These are phyloP conservation scores for Botryotinia narcissicola DNA, from an alignment of 2,329 filamentous ascomycete genomes.

Conservation along the genomic window DNA sequence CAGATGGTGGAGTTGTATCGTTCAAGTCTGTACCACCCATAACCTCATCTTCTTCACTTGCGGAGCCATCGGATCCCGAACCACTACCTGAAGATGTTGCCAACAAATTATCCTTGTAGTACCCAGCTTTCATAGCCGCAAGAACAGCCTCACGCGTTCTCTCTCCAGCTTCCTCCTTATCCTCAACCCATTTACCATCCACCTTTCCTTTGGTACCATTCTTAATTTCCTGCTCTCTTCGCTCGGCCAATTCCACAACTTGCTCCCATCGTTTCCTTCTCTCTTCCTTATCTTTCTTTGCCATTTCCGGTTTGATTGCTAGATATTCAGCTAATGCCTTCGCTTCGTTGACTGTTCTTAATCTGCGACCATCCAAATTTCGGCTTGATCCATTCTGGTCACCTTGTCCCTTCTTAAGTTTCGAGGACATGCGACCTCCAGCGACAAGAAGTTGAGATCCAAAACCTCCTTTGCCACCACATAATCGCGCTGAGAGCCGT, in stretches of 20 bases:
- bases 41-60: constrained; percentile 37
- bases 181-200: constrained; percentile 92
- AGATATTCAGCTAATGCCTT: constrained; percentile 94
- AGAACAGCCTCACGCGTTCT: constrained; percentile 75
- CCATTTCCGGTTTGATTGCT: constrained; percentile 96
- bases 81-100: constrained; percentile 42
- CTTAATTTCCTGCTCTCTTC: constrained; percentile 77
- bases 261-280: constrained; percentile 82
- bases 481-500: constrained; percentile 73
- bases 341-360: constrained; percentile 91
- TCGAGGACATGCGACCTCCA: constrained; percentile 96
- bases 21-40: constrained; percentile 36
- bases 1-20: constrained; percentile 50
- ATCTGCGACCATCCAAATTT: constrained; percentile 84
- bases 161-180: constrained; percentile 86
- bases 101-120: constrained; percentile 59
- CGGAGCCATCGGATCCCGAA: constrained; percentile 24
- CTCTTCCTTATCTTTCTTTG: constrained; percentile 86
- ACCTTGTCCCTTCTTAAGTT: constrained; percentile 74
- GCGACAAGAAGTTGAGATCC: constrained; percentile 95
- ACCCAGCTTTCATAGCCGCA: constrained; percentile 64
- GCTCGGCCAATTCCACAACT: constrained; percentile 80
- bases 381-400: constrained; percentile 88
- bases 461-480: constrained; percentile 96
- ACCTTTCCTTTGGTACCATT: constrained; percentile 69